phyloP scores from a whole-genome alignment of 495 filamentous ascomycete genomes.

The Polyplosphaeria fusca region DNA sequence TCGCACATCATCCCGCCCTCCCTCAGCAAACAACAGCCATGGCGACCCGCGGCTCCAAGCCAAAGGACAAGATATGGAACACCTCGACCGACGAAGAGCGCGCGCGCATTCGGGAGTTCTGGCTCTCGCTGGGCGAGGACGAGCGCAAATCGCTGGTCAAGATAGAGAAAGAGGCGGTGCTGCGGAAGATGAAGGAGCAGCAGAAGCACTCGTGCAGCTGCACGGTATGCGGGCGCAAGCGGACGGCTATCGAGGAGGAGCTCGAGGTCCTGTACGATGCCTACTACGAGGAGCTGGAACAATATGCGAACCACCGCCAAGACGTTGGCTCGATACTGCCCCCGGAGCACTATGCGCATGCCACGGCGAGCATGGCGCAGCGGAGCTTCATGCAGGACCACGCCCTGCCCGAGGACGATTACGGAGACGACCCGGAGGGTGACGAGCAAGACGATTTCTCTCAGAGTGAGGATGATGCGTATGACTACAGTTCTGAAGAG shows the following conservation, averaged over 20 bases:
- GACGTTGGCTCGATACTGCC: slow-evolving; percentile 62
- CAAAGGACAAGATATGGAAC: slow-evolving; percentile 92
- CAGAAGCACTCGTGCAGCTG: slow-evolving; percentile 99
- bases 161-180: slow-evolving; percentile 95
- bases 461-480: slow-evolving; percentile 49
- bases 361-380: slow-evolving; percentile 6
- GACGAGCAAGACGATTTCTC: slow-evolving; percentile 57
- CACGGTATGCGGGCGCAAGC: slow-evolving; percentile 92
- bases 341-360: slow-evolving; percentile 39
- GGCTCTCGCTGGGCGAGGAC: slow-evolving; percentile 92
- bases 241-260: slow-evolving; percentile 97
- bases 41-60: slow-evolving; percentile 19
- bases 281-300: slow-evolving; percentile 97
- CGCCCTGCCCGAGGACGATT: slow-evolving; percentile 34
- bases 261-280: slow-evolving; percentile 98
- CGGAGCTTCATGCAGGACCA: slow-evolving; percentile 9
- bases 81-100: slow-evolving; percentile 89
- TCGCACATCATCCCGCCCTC: slow-evolving; percentile 18
- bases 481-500: slow-evolving; percentile 60
- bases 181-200: slow-evolving; percentile 99
- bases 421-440: slow-evolving; percentile 56
- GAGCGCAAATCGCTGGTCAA: slow-evolving; percentile 92
- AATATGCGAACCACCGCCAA: slow-evolving; percentile 90
- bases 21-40: slow-evolving; percentile 37
- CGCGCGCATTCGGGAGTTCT: slow-evolving; percentile 96